A percentile compares a stretch with the other conserved stretches of the same genome.
phyloP scores from a whole-genome alignment of 2,329 filamentous ascomycete genomes.

The Dothiorella sarmentorum region DNA sequence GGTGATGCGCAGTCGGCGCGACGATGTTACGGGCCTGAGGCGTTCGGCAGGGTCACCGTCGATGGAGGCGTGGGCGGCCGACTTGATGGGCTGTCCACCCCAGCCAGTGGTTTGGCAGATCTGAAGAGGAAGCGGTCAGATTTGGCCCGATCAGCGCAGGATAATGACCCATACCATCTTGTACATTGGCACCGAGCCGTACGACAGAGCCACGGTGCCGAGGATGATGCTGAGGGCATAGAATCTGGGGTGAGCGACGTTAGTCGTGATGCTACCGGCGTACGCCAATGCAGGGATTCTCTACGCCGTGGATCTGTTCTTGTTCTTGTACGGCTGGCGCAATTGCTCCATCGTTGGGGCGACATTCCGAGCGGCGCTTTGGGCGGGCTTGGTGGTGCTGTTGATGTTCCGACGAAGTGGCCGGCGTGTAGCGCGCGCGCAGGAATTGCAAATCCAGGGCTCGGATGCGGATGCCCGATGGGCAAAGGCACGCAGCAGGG shows the following conservation, averaged over 20 bases:
- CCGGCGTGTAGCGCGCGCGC: slow-evolving; percentile 29
- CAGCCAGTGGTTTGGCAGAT: slow-evolving; percentile 85
- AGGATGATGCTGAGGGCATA: slow-evolving; percentile 75
- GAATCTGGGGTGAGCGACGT: slow-evolving; percentile 47
- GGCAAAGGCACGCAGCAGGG: slow-evolving; percentile 4
- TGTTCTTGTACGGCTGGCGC: slow-evolving; percentile 60
- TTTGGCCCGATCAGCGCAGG: not conserved
- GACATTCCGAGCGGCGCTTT: slow-evolving; percentile 25
- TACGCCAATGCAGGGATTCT: slow-evolving; percentile 17
- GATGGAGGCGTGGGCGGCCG: slow-evolving; percentile 59
- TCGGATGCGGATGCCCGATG: slow-evolving; percentile 20
- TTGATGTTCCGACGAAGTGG: slow-evolving; percentile 30
- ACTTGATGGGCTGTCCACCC: slow-evolving; percentile 88
- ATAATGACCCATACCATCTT: slow-evolving; percentile 62
- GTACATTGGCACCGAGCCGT: slow-evolving; percentile 81
- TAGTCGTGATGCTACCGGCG: not conserved
- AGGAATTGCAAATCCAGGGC: slow-evolving; percentile 37
- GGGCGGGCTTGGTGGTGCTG: slow-evolving; percentile 28
- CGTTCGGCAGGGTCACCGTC: slow-evolving; percentile 66
- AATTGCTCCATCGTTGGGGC: slow-evolving; percentile 62
- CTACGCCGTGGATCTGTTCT: slow-evolving; percentile 66
- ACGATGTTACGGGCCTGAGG: slow-evolving; percentile 73
- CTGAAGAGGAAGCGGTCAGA: slow-evolving; percentile 37
- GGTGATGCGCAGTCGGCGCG: slow-evolving; percentile 85
- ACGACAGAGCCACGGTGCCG: slow-evolving; percentile 74